These are phyloP conservation scores for Ammopiptanthus mongolicus DNA, from an alignment of 306 rosid genomes.

Conservation along the genomic window DNA sequence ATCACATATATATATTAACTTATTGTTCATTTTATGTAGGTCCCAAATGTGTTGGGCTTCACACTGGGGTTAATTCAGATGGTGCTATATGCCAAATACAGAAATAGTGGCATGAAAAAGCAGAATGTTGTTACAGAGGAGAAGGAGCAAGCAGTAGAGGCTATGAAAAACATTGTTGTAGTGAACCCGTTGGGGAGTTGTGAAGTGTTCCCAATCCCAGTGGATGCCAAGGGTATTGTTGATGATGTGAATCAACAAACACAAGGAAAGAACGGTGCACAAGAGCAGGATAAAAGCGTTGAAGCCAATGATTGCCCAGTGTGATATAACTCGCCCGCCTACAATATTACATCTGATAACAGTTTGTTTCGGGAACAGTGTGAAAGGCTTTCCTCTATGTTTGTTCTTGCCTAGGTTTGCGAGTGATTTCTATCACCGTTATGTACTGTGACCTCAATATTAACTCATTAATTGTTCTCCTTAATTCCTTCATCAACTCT, in stretches of 20 bases:
- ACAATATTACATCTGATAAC: background rate
- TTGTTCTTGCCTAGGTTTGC: background rate
- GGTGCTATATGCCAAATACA: conserved; percentile 52
- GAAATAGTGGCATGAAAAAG: conserved; percentile 15
- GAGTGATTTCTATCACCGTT: background rate
- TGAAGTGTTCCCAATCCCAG: conserved; percentile 30
- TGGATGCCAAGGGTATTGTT: background rate
- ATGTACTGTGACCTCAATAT: background rate
- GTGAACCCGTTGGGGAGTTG: conserved; percentile 6
- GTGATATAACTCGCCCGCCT: background rate
- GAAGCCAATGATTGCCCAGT: background rate
- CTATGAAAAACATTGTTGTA: background rate
- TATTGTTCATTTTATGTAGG: conserved; percentile 18
- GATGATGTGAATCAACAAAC: background rate
- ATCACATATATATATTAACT: no score
- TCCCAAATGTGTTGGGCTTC: conserved; percentile 68
- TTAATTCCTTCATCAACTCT: background rate
- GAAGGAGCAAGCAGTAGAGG: background rate
- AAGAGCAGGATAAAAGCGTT: background rate
- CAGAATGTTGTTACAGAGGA: background rate
- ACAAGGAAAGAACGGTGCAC: background rate
- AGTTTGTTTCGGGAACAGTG: background rate
- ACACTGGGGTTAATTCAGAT: conserved; percentile 61
- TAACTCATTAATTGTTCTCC: background rate
- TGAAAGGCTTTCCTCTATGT: background rate